These are phyloP conservation scores for Mycena leptocephala DNA, from an alignment of 768 basidiomycete genomes.

Conservation along the genomic window DNA sequence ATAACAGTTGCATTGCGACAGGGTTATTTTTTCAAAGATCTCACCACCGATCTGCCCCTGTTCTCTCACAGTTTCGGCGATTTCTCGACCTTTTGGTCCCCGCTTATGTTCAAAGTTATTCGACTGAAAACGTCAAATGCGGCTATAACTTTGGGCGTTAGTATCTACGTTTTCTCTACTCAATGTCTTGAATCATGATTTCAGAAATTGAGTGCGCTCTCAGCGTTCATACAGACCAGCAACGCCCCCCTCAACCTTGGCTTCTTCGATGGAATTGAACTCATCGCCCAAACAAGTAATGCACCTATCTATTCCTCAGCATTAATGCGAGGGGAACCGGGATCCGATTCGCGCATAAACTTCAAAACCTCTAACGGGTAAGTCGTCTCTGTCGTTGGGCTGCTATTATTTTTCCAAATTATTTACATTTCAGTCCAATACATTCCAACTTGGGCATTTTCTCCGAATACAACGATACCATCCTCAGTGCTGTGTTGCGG, in stretches of 20 bases:
- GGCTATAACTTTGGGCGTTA: slow-evolving; percentile 6
- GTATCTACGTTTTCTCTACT: not conserved
- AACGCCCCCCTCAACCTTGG: slow-evolving; percentile 11
- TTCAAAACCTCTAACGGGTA: slow-evolving; percentile 30
- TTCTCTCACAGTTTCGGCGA: slow-evolving; percentile 11
- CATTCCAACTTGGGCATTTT: not conserved
- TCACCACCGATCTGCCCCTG: slow-evolving; percentile 25
- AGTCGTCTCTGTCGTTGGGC: not conserved
- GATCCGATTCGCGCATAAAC: slow-evolving; percentile 15
- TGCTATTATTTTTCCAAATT: not conserved
- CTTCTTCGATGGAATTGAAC: slow-evolving; percentile 11
- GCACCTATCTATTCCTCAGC: not conserved
- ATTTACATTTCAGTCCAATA: slow-evolving; percentile 9
- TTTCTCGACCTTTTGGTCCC: slow-evolving; percentile 21
- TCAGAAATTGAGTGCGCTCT: slow-evolving; percentile 2
- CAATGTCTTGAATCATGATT: not conserved
- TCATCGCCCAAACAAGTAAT: slow-evolving; percentile 13
- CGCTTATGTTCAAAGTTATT: slow-evolving; percentile 17
- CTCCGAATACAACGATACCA: not conserved
- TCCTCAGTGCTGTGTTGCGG: not conserved
- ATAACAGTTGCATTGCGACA: slow-evolving; percentile 15
- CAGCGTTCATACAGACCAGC: slow-evolving; percentile 24
- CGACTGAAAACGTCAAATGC: slow-evolving; percentile 28
- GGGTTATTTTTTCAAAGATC: slow-evolving; percentile 25
- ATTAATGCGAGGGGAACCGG: slow-evolving; percentile 17